Base-by-base conservation (phyloP, 164 flowering plant species). In the Liriodendron chinense region DNA sequence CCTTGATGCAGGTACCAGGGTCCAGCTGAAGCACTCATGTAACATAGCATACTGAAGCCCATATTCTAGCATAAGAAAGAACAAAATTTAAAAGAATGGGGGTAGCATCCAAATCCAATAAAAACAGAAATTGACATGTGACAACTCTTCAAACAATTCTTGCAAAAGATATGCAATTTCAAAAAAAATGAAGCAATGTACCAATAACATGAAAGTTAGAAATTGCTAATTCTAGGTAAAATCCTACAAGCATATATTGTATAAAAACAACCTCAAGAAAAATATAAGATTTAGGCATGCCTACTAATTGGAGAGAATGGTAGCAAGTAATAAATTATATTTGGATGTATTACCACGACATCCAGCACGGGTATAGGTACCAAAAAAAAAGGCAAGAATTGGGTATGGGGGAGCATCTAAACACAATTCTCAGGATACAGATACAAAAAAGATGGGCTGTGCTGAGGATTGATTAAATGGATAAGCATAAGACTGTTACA, bases 1-100 rank as follows among this genome's bases (percentile, higher is more conserved):
- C 69, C 69, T 67, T 28, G n/a, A 34, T 67, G 43, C 16, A 67
- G 69, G 69, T 67, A 67, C 21, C 69, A 67, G 69, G 69, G 22
- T 67, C 24, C 69, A 34, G n/a, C 47, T 67, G 49, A 34, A 26
- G 4, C 28, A 64, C 67, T 25, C 69, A 67, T 67, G 69, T 20
- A 67, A 67, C 69, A 21, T 67, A 14, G 47, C 47, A 26, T 67
- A 2, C 69, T 34, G 69, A 67, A 67, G 23, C 47, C 47, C 69
- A 26, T 67, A 14, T 14, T 67, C 69, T 67, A 67, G 14, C 69
- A 67, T 67, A 26, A 67, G 67, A 64, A 64, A 64, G 34, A 25
- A 64, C 26, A 64, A 64, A 57, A 57, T 8, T 14, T 57, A 57
- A 57, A 57, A 57, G n/a, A 13, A 57, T 8, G 6, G 6, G 24